Percentiles rank a stretch among this genome's conserved stretches.
Evolutionary conservation across 768 basidiomycete genomes (phyloP).

Genomic region (Tephrocybe sp.): DNA sequence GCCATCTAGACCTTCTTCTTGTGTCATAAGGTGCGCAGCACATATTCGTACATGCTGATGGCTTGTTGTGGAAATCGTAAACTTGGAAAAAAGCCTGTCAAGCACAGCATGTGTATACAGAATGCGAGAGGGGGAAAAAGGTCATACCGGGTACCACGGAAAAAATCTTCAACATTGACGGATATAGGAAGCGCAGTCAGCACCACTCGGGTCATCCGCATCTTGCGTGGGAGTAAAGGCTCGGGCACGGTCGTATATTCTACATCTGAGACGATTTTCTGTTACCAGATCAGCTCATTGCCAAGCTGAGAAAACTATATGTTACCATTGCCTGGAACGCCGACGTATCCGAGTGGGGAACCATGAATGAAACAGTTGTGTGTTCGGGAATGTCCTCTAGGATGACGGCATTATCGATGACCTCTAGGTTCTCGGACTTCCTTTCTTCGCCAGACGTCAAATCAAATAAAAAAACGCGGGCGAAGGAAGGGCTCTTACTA

Average conservation of each 20-base stretch:
- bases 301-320: neutral
- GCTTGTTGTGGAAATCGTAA: constrained; percentile 82
- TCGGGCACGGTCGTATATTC: constrained; percentile 66
- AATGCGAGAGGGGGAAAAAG: neutral
- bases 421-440: constrained; percentile 29
- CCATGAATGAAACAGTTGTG: constrained; percentile 43
- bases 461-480: constrained; percentile 1
- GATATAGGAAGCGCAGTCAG: constrained; percentile 78
- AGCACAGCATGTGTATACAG: neutral
- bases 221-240: constrained; percentile 49
- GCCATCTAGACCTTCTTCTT: constrained; percentile 41
- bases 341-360: constrained; percentile 71
- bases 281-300: constrained; percentile 5
- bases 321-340: constrained; percentile 62
- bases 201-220: constrained; percentile 56
- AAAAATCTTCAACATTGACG: constrained; percentile 96
- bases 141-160: constrained; percentile 77
- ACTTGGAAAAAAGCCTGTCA: constrained; percentile 82
- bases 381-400: constrained; percentile 49
- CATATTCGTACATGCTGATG: constrained; percentile 78
- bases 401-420: constrained; percentile 42
- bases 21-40: constrained; percentile 53
- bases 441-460: constrained; percentile 14
- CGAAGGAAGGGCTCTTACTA: constrained; percentile 22
- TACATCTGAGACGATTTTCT: constrained; percentile 71